phyloP scores from a whole-genome alignment of 1,139 yeast species.

The Debaryomyces robertsiae region DNA sequence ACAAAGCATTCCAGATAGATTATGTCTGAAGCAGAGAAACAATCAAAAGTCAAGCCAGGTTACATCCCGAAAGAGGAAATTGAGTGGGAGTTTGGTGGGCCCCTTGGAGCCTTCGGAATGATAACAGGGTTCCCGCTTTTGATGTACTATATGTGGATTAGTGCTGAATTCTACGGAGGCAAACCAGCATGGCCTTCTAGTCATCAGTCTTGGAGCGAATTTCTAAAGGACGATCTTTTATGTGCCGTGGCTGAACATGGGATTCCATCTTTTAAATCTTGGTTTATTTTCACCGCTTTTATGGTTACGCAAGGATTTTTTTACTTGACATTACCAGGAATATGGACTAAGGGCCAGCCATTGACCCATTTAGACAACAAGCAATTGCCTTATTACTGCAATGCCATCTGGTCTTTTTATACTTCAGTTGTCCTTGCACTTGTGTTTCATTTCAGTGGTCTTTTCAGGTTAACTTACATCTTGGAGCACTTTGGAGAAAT shows the following conservation, averaged over 20 bases:
- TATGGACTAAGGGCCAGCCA: conserved; percentile 95
- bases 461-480: conserved; percentile 71
- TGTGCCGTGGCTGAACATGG: conserved; percentile 57
- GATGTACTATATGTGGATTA: conserved; percentile 97
- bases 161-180: conserved; percentile 80
- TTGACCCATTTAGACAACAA: conserved; percentile 74
- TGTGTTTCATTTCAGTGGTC: conserved; percentile 67
- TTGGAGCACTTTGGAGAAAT: conserved; percentile 85
- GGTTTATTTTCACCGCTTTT: conserved; percentile 72
- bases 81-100: conserved; percentile 93
- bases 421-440: conserved; percentile 60
- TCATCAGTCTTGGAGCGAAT: conserved; percentile 61
- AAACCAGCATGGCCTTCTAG: conserved; percentile 66
- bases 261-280: conserved; percentile 66
- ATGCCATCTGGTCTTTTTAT: conserved; percentile 86
- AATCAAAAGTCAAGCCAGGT: conserved; percentile 19
- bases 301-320: conserved; percentile 70
- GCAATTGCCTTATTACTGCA: conserved; percentile 90
- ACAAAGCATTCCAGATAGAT: too few species aligned
- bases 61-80: conserved; percentile 41
- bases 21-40: background rate
- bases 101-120: conserved; percentile 92
- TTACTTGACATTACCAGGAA: conserved; percentile 89
- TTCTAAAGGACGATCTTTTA: conserved; percentile 46
- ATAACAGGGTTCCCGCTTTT: conserved; percentile 87